These are phyloP conservation scores for Saccharomycopsis sp. DNA, from an alignment of 805 yeast genomes.

Conservation along the genomic window DNA sequence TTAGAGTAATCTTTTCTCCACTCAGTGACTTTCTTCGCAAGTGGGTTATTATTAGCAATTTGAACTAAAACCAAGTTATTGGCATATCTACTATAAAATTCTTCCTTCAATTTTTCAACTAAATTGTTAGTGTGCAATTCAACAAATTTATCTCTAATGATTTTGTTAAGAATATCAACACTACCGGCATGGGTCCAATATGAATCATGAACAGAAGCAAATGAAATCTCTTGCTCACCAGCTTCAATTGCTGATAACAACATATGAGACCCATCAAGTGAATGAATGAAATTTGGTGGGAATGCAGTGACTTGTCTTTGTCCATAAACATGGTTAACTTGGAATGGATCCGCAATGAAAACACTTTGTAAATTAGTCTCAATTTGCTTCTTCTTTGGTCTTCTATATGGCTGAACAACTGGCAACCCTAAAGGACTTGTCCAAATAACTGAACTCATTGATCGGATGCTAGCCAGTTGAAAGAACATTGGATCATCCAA, in stretches of 20 bases:
- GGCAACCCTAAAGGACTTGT: conserved; percentile 94
- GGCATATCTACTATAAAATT: conserved; percentile 73
- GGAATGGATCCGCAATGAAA: conserved; percentile 82
- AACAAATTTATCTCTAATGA: conserved; percentile 74
- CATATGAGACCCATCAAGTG: conserved; percentile 97
- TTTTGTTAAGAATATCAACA: conserved; percentile 60
- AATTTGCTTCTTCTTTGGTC: conserved; percentile 54
- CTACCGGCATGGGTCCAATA: conserved; percentile 96
- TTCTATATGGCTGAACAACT: conserved; percentile 94
- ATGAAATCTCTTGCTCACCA: conserved; percentile 53
- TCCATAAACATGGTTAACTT: conserved; percentile 72
- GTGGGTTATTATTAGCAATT: conserved; percentile 45
- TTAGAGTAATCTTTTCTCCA: conserved; percentile 43
- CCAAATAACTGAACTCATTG: conserved; percentile 90
- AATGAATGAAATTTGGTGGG: conserved; percentile 93
- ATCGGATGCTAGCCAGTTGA: conserved; percentile 40
- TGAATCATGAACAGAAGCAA: conserved; percentile 96
- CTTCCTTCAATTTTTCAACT: conserved; percentile 61
- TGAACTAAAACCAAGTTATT: conserved; percentile 57
- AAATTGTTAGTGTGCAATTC: conserved; percentile 68
- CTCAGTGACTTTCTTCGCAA: conserved; percentile 42
- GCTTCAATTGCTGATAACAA: conserved; percentile 78
- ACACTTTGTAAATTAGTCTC: conserved; percentile 83
- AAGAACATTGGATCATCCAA: conserved; percentile 35
- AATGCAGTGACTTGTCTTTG: conserved; percentile 89